Percentiles rank a stretch among this genome's conserved stretches.
Evolutionary conservation across 2,329 filamentous ascomycete species (phyloP).

Genomic region (Colletotrichum tabaci): DNA sequence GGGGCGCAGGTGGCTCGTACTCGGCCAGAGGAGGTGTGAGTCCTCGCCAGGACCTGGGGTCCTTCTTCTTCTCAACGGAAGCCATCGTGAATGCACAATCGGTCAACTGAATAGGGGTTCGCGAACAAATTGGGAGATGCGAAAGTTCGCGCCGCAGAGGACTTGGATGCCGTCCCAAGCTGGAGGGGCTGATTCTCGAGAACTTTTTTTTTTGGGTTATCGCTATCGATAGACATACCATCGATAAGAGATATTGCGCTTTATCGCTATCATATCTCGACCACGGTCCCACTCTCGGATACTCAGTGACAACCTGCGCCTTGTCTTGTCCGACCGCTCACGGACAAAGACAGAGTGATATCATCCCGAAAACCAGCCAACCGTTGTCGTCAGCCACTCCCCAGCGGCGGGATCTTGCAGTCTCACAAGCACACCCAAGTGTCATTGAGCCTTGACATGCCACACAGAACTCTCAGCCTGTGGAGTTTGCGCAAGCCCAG

Average conservation of each 20-base stretch:
- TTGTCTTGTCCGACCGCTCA: slow-evolving; percentile 40
- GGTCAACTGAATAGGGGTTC: neutral
- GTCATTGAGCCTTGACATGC: slow-evolving; percentile 30
- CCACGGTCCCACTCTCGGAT: neutral
- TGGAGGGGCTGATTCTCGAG: slow-evolving; percentile 32
- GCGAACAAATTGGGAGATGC: neutral
- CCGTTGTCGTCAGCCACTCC: slow-evolving; percentile 28
- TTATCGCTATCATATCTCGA: neutral
- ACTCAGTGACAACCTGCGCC: slow-evolving; percentile 17
- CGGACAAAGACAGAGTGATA: slow-evolving; percentile 37
- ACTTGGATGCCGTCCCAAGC: slow-evolving; percentile 12
- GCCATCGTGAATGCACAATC: slow-evolving; percentile 48
- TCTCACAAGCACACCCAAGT: slow-evolving; percentile 29
- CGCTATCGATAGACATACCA: slow-evolving; percentile 15
- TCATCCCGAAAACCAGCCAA: slow-evolving; percentile 35
- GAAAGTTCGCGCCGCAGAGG: slow-evolving; percentile 6
- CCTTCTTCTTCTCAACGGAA: slow-evolving; percentile 58
- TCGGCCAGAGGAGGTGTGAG: slow-evolving; percentile 57
- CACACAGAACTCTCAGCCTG: slow-evolving; percentile 34
- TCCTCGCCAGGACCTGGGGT: slow-evolving; percentile 62
- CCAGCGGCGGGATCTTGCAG: slow-evolving; percentile 13
- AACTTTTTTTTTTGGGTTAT: slow-evolving; percentile 40
- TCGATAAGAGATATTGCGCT: neutral
- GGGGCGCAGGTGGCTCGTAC: slow-evolving; percentile 20
- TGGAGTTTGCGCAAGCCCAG: slow-evolving; percentile 21